These are phyloP conservation scores for Xylaria sp. DNA, from an alignment of 2,329 filamentous ascomycete species.

Conservation along the genomic window DNA sequence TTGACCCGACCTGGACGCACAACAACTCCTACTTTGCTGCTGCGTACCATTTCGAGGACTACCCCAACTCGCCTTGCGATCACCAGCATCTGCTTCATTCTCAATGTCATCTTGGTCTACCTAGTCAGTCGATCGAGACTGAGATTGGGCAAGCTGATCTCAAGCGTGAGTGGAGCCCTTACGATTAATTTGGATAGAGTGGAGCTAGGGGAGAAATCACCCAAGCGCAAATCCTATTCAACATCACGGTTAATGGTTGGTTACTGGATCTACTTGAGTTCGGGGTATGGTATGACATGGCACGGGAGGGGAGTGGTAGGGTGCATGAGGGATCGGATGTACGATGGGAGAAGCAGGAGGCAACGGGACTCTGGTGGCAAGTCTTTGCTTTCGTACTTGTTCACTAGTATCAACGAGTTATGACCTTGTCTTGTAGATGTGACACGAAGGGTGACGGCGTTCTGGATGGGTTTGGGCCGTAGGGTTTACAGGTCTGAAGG, in stretches of 20 bases:
- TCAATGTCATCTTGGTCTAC: constrained; percentile 42
- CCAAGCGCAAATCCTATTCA: not conserved
- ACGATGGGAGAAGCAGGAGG: not conserved
- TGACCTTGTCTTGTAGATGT: constrained; percentile 18
- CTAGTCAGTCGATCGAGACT: constrained; percentile 42
- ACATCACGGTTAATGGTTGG: not conserved
- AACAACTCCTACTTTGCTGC: constrained; percentile 53
- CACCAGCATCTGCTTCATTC: constrained; percentile 41
- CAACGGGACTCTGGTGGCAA: not conserved
- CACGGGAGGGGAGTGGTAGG: not conserved
- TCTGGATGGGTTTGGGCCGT: not conserved
- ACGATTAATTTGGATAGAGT: constrained; percentile 53
- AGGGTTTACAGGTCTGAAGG: constrained; percentile 13
- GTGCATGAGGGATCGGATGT: not conserved
- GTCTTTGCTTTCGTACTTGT: not conserved
- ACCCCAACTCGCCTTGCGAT: constrained; percentile 46
- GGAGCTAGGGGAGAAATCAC: not conserved
- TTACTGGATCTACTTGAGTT: not conserved
- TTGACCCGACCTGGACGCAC: constrained; percentile 46
- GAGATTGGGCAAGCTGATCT: constrained; percentile 47
- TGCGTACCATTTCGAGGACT: constrained; percentile 54
- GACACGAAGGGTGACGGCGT: constrained; percentile 25
- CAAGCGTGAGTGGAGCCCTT: constrained; percentile 51
- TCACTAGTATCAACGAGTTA: constrained; percentile 21
- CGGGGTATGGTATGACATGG: not conserved